phyloP scores from a whole-genome alignment of 345 rosid genomes.

The Eucalyptus lansdowneana region DNA sequence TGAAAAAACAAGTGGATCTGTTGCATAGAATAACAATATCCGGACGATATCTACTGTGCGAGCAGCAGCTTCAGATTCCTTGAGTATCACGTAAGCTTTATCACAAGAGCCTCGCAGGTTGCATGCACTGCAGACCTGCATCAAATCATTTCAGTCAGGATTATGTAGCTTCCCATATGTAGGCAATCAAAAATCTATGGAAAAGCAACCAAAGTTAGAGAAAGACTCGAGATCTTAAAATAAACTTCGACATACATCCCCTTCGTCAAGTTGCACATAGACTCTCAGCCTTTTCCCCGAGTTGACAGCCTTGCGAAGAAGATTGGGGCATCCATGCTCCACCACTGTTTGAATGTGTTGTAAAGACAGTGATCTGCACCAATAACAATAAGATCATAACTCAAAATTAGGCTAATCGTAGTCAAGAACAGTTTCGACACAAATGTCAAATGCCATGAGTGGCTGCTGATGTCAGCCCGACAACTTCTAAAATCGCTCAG shows the following conservation, averaged over 20 bases:
- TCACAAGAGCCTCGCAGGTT: constrained; percentile 80
- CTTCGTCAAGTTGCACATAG: constrained; percentile 54
- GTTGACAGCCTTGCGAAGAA: constrained; percentile 62
- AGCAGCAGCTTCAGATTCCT: constrained; percentile 58
- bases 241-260: constrained; percentile 37
- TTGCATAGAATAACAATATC: constrained; percentile 45
- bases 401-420: neutral
- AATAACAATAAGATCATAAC: neutral
- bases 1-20: constrained; percentile 55
- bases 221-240: neutral
- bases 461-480: neutral
- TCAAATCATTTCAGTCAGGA: neutral
- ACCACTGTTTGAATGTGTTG: constrained; percentile 52
- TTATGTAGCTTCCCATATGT: neutral
- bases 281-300: constrained; percentile 87
- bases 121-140: constrained; percentile 78
- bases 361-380: constrained; percentile 48
- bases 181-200: neutral
- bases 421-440: neutral
- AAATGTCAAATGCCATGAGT: neutral
- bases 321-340: constrained; percentile 79
- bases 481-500: neutral
- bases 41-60: constrained; percentile 87
- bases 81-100: constrained; percentile 66
- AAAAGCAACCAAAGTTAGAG: neutral